Evolutionary conservation across 176 grass and related monocot genomes (phyloP).

Genomic region (Cymbopogon citratus): DNA sequence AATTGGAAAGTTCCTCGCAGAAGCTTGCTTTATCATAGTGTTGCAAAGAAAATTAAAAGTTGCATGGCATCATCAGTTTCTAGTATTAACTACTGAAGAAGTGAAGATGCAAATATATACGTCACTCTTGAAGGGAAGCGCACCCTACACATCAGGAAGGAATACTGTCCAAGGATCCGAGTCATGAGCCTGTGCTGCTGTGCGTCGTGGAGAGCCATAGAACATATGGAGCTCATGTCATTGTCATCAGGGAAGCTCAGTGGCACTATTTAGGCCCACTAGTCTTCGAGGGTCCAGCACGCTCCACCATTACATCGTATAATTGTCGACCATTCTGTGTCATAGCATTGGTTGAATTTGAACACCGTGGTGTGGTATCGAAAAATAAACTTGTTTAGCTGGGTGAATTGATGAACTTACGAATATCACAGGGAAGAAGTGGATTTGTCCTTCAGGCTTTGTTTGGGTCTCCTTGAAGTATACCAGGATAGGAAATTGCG

Average conservation of each 20-base stretch:
- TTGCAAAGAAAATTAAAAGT: background rate
- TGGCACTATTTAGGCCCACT: constrained; percentile 51
- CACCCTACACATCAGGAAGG: background rate
- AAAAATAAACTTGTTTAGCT: background rate
- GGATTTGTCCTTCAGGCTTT: constrained; percentile 83
- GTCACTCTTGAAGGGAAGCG: background rate
- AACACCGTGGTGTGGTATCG: background rate
- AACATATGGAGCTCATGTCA: background rate
- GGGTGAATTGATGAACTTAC: constrained; percentile 30
- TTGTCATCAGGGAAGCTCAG: background rate
- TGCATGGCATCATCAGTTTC: background rate
- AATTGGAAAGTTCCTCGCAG: background rate
- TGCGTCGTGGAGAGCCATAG: background rate
- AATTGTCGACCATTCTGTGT: constrained; percentile 72
- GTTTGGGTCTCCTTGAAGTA: constrained; percentile 96
- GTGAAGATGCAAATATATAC: background rate
- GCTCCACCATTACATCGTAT: constrained; percentile 86
- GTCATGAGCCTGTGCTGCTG: background rate
- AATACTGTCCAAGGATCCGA: background rate
- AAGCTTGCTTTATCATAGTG: background rate
- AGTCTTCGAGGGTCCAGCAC: constrained; percentile 68
- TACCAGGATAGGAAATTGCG: constrained; percentile 68
- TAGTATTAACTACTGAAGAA: background rate
- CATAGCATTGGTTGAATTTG: background rate
- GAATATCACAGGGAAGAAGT: constrained; percentile 98